Percentiles rank a stretch among this genome's conserved stretches.
Evolutionary conservation across 2,329 filamentous ascomycete species (phyloP).

Genomic region (Orbilia brochopaga): DNA sequence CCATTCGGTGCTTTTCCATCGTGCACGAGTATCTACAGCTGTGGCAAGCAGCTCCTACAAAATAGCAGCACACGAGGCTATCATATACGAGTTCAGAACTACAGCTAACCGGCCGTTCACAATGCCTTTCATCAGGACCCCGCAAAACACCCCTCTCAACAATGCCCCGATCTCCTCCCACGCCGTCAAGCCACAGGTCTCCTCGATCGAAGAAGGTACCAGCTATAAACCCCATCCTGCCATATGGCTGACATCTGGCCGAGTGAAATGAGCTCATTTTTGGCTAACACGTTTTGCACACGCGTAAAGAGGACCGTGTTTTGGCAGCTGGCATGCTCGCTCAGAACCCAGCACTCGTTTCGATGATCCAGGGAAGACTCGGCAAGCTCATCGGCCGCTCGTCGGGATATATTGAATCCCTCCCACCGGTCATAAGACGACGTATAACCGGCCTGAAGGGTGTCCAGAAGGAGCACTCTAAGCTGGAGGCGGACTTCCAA

Average conservation of each 20-base stretch:
- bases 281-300: conserved; percentile 51
- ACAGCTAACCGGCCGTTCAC: conserved; percentile 57
- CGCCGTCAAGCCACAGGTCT: conserved; percentile 90
- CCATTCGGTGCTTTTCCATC: conserved; percentile 52
- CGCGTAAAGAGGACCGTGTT: conserved; percentile 68
- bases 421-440: conserved; percentile 85
- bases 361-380: conserved; percentile 97
- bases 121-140: conserved; percentile 70
- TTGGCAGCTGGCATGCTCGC: conserved; percentile 91
- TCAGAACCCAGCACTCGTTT: conserved; percentile 89
- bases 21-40: neutral
- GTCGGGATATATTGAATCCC: conserved; percentile 96
- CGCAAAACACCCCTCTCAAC: conserved; percentile 95
- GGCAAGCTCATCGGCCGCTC: conserved; percentile 90
- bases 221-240: conserved; percentile 56
- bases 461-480: conserved; percentile 97
- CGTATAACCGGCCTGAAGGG: conserved; percentile 95
- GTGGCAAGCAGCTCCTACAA: conserved; percentile 33
- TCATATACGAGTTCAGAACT: conserved; percentile 59
- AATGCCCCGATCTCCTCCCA: conserved; percentile 97
- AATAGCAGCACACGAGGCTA: conserved; percentile 51
- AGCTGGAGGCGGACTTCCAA: conserved; percentile 97
- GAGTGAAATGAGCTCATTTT: conserved; percentile 52
- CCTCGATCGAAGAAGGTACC: conserved; percentile 96
- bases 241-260: conserved; percentile 15